Conservation (phyloP, 352 stramenopile genomes). For the Phytophthora colocasiae region DNA sequence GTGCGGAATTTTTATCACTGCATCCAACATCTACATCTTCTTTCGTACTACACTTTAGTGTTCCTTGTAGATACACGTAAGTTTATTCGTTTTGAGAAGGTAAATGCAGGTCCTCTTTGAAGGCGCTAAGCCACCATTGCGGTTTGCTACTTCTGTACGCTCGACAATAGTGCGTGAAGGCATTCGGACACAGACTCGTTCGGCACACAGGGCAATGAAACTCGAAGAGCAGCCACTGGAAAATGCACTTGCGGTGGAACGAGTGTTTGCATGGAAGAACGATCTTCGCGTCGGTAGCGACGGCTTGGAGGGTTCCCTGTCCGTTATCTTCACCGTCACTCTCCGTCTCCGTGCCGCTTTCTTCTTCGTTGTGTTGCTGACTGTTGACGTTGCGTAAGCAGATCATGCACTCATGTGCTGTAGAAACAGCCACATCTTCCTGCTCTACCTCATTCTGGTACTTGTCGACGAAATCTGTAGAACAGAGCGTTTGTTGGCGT, state of each 20-base stretch:
- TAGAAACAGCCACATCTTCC: neutral
- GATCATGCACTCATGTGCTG: neutral
- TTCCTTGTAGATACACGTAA: neutral
- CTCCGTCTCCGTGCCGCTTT: neutral
- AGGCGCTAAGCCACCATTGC: neutral
- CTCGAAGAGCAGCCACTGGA: conserved; percentile 71
- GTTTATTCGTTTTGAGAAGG: neutral
- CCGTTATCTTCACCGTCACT: neutral
- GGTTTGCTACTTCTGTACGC: neutral
- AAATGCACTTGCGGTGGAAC: conserved; percentile 62
- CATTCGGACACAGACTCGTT: neutral
- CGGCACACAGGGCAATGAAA: conserved; percentile 72
- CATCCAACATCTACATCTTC: too few species aligned
- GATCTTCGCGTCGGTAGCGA: conserved; percentile 1
- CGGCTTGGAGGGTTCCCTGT: neutral
- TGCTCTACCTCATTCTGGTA: neutral
- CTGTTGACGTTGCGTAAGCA: neutral
- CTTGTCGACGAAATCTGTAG: neutral
- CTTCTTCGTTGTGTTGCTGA: neutral
- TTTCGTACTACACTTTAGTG: neutral
- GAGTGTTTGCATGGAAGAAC: conserved; percentile 1
- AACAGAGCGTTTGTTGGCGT: neutral
- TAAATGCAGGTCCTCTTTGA: neutral
- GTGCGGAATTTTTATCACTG: too few species aligned
- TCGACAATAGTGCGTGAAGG: neutral